Conservation (phyloP, 441 rosid species). For the Brassica hybrid region DNA sequence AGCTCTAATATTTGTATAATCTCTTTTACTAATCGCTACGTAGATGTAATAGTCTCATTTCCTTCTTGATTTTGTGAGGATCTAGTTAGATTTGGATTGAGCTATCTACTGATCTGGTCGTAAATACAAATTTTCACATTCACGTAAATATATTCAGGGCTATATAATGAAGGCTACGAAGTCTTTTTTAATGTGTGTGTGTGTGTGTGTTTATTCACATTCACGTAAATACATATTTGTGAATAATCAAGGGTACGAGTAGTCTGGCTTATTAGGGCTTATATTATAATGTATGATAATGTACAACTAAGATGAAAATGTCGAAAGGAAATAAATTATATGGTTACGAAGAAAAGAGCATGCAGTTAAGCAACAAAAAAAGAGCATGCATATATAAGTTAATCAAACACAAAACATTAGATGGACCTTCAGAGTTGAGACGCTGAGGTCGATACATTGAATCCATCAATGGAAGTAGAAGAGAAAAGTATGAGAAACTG, state of each 20-base stretch:
- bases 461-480: slow-evolving; percentile 4
- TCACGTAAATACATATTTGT: neutral
- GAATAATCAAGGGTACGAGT: neutral
- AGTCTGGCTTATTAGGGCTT: neutral
- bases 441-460: neutral
- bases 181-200: neutral
- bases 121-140: neutral
- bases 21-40: neutral
- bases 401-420: neutral
- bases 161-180: neutral
- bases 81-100: neutral
- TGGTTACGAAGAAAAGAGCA: neutral
- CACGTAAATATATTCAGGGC: neutral
- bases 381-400: slow-evolving; percentile 1
- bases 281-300: neutral
- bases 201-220: neutral
- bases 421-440: slow-evolving; percentile 16
- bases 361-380: too few species aligned
- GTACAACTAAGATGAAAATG: too few species aligned
- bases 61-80: neutral
- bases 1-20: neutral
- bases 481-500: slow-evolving; percentile 7
- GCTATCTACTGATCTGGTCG: neutral
- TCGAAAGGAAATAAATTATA: neutral
- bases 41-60: neutral